Percentiles rank a stretch among this genome's conserved stretches.
Conservation (phyloP, 352 stramenopile genomes). For the Blastocystis hominis region DNA sequence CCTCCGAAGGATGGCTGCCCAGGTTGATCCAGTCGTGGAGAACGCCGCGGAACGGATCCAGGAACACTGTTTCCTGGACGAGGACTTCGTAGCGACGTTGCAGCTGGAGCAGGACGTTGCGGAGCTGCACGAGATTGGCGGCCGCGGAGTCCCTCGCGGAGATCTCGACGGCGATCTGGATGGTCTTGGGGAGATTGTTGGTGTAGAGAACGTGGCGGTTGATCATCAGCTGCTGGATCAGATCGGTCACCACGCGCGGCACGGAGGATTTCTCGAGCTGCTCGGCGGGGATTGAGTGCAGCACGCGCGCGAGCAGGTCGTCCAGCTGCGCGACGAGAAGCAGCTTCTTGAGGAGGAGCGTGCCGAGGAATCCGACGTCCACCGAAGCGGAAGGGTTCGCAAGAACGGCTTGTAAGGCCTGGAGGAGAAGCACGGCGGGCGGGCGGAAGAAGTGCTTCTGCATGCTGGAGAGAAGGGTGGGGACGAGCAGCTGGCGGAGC, state of each 20-base stretch:
- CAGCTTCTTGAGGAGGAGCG: not conserved
- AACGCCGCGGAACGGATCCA: not conserved
- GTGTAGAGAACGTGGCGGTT: not conserved
- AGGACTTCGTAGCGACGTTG: slow-evolving; percentile 15
- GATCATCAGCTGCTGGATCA: slow-evolving; percentile 27
- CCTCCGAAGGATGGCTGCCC: not conserved
- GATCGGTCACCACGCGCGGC: not conserved
- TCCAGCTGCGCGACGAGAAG: not conserved
- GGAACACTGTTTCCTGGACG: slow-evolving; percentile 6
- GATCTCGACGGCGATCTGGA: not conserved
- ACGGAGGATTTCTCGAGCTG: not conserved
- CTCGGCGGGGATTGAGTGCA: not conserved
- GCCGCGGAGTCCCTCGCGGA: not conserved
- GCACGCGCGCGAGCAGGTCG: not conserved
- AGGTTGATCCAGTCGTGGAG: not conserved
- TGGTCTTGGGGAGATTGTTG: not conserved
- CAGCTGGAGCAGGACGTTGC: not conserved
- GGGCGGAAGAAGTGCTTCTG: not conserved
- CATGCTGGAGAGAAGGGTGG: not conserved
- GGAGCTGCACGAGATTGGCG: not conserved
- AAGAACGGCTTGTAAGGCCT: not conserved
- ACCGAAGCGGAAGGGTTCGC: not conserved
- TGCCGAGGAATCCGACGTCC: not conserved
- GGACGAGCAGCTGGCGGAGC: not conserved
- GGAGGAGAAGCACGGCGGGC: not conserved